phyloP scores from a whole-genome alignment of 2,329 filamentous ascomycete species.

The Fusarium sp. region DNA sequence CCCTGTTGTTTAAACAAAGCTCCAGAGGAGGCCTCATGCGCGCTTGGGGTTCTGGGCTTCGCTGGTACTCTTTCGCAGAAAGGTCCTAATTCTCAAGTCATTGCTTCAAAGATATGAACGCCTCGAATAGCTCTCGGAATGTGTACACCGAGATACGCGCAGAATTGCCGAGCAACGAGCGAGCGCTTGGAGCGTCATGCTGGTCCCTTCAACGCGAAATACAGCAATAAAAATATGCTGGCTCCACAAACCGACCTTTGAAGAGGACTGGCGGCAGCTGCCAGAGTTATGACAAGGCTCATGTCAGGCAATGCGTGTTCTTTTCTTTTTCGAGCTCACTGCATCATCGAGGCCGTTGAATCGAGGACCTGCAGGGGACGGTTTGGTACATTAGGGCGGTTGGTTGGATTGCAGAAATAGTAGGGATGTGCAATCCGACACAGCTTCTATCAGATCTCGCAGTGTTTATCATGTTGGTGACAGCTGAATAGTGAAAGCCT shows the following conservation, averaged over 20 bases:
- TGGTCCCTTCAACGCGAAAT: conserved; percentile 13
- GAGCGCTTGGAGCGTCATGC: not conserved
- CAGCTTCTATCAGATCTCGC: conserved; percentile 37
- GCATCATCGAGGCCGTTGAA: conserved; percentile 46
- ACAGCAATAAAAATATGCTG: conserved; percentile 9
- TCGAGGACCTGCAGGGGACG: conserved; percentile 46
- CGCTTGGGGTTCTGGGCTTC: not conserved
- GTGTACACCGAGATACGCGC: conserved; percentile 21
- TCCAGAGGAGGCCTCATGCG: conserved; percentile 23
- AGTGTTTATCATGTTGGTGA: conserved; percentile 25
- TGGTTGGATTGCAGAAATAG: conserved; percentile 31
- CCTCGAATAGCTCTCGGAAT: conserved; percentile 34
- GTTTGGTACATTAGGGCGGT: conserved; percentile 34
- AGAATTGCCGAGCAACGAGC: conserved; percentile 32
- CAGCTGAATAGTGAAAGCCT: conserved; percentile 7
- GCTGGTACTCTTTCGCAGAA: conserved; percentile 1
- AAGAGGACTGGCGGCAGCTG: conserved; percentile 27
- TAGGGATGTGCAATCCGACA: conserved; percentile 41
- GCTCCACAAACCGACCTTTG: conserved; percentile 27
- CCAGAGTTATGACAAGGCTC: conserved; percentile 2
- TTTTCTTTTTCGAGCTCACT: conserved; percentile 43
- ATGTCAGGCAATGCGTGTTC: conserved; percentile 1
- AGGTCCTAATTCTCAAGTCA: conserved; percentile 8
- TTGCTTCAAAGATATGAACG: not conserved
- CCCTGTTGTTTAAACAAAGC: not conserved